Evolutionary conservation across 768 basidiomycete species (phyloP).

Genomic region (Lepiota venenata): DNA sequence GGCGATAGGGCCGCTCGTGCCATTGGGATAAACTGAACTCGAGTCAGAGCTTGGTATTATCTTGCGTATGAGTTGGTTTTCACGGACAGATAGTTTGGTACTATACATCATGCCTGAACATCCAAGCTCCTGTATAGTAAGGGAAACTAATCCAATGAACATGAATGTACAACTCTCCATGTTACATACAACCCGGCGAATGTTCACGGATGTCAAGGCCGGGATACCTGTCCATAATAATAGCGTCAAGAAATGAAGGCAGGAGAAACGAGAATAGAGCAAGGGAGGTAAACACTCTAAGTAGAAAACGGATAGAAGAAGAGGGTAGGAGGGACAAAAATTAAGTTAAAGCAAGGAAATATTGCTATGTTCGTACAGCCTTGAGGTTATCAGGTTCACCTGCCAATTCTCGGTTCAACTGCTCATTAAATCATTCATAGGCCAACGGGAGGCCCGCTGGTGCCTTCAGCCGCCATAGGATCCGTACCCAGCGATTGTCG

Average conservation of each 20-base stretch:
- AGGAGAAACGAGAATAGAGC: slow-evolving; percentile 1
- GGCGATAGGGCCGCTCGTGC: background rate
- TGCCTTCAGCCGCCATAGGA: slow-evolving; percentile 11
- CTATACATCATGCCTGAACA: background rate
- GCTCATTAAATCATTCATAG: slow-evolving; percentile 1
- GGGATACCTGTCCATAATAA: slow-evolving; percentile 5
- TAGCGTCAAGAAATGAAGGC: slow-evolving; percentile 4
- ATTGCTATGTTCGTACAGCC: slow-evolving; percentile 9
- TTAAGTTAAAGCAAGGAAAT: slow-evolving; percentile 20
- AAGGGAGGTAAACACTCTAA: slow-evolving; percentile 9
- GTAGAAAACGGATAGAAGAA: slow-evolving; percentile 8
- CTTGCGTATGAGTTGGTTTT: background rate
- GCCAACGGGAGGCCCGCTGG: slow-evolving; percentile 5
- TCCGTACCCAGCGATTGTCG: slow-evolving; percentile 42
- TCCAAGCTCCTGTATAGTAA: background rate
- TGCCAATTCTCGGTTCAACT: background rate
- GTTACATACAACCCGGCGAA: background rate
- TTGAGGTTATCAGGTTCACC: background rate
- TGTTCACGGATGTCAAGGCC: background rate
- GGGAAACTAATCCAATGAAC: background rate
- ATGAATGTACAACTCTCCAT: slow-evolving; percentile 5
- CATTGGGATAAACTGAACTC: background rate
- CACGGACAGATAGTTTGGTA: background rate
- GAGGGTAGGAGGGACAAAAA: slow-evolving; percentile 14
- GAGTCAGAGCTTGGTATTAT: no score